These are phyloP conservation scores for Barnettozyma botsteinii DNA, from an alignment of 805 yeast genomes.

Conservation along the genomic window DNA sequence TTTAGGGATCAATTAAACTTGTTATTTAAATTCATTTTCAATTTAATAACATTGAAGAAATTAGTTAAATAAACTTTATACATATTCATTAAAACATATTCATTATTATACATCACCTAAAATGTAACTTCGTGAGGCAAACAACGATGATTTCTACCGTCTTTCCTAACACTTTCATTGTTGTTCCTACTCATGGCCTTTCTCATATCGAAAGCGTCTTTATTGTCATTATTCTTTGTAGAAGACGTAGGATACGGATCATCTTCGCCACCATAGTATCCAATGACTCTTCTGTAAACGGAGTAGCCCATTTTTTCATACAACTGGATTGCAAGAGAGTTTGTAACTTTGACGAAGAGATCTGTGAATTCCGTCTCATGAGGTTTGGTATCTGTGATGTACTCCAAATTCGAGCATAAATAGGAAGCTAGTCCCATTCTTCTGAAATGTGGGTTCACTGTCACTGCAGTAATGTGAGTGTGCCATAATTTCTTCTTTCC, in stretches of 20 bases:
- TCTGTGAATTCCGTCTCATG: constrained; percentile 82
- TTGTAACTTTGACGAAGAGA: constrained; percentile 85
- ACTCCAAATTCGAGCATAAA: constrained; percentile 67
- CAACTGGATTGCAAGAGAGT: constrained; percentile 68
- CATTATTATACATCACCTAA: constrained; percentile 23
- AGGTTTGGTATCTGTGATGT: constrained; percentile 70
- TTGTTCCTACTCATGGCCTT: constrained; percentile 54
- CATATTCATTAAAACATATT: background rate
- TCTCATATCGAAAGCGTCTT: constrained; percentile 89
- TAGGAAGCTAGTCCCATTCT: constrained; percentile 81
- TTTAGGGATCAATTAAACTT: constrained; percentile 38
- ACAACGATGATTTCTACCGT: constrained; percentile 57
- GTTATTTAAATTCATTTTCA: constrained; percentile 16
- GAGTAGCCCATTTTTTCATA: constrained; percentile 85
- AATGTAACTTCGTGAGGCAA: constrained; percentile 64
- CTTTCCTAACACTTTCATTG: constrained; percentile 44
- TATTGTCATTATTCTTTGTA: constrained; percentile 50
- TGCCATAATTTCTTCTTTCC: constrained; percentile 88
- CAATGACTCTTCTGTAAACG: constrained; percentile 80
- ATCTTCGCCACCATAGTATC: constrained; percentile 70
- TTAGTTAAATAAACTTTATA: background rate
- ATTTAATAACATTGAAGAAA: constrained; percentile 1
- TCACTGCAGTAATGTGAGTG: constrained; percentile 93
- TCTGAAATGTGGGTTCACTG: constrained; percentile 76
- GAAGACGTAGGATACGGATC: constrained; percentile 32